phyloP scores from a whole-genome alignment of 257 asterid genomes.

The Capsicum rhomboideum region DNA sequence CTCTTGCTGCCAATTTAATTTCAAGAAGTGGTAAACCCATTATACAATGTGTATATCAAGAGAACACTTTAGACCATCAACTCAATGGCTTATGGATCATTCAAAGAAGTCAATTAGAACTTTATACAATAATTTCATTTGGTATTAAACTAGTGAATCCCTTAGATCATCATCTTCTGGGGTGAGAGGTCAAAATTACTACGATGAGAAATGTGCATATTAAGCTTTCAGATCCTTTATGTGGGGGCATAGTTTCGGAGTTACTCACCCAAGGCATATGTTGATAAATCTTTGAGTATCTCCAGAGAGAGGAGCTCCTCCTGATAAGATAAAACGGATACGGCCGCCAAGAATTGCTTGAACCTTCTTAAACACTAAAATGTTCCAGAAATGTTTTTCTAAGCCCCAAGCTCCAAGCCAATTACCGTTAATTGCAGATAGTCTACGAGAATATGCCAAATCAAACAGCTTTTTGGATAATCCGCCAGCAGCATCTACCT shows the following conservation, averaged over 20 bases:
- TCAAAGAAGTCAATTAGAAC: neutral
- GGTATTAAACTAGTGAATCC: neutral
- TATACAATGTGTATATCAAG: neutral
- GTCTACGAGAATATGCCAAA: slow-evolving; percentile 78
- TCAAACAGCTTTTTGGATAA: slow-evolving; percentile 73
- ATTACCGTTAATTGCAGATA: slow-evolving; percentile 84
- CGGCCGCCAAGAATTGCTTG: slow-evolving; percentile 94
- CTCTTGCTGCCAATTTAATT: neutral
- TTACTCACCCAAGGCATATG: slow-evolving; percentile 88
- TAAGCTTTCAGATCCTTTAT: neutral
- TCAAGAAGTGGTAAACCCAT: neutral
- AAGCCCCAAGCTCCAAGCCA: slow-evolving; percentile 99
- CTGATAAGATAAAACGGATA: slow-evolving; percentile 86
- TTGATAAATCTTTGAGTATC: slow-evolving; percentile 97
- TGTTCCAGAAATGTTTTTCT: slow-evolving; percentile 77
- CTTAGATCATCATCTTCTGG: neutral
- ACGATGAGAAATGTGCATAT: neutral
- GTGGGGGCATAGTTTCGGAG: neutral
- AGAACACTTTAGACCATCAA: neutral
- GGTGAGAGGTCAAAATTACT: neutral
- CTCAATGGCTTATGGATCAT: neutral
- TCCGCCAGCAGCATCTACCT: slow-evolving; percentile 90
- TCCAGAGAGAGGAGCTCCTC: slow-evolving; percentile 96
- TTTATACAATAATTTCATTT: neutral
- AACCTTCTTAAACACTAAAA: slow-evolving; percentile 79